These are phyloP conservation scores for Platanthera guangdongensis DNA, from an alignment of 106 monocot species.

Conservation along the genomic window DNA sequence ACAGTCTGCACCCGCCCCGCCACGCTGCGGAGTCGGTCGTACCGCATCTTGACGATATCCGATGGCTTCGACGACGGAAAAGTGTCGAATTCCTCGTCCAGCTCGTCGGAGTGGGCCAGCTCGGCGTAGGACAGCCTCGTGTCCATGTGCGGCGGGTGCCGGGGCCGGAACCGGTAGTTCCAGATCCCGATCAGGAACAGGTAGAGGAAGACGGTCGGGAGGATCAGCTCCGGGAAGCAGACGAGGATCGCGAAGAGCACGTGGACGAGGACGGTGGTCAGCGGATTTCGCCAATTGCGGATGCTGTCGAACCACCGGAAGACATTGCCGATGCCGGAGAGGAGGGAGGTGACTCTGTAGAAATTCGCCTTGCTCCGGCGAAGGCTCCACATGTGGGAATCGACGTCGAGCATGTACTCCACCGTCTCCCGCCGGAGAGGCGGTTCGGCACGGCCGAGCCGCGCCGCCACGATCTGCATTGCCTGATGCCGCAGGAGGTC, in stretches of 20 bases:
- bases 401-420: constrained; percentile 55
- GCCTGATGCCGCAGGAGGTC: constrained; percentile 43
- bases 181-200: constrained; percentile 46
- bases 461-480: constrained; percentile 41
- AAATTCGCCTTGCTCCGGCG: constrained; percentile 55
- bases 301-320: constrained; percentile 34
- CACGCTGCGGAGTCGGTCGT: constrained; percentile 45
- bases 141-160: constrained; percentile 51
- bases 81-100: constrained; percentile 88
- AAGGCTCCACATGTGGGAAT: constrained; percentile 48
- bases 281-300: constrained; percentile 45
- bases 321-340: constrained; percentile 19
- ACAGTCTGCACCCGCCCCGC: constrained; percentile 48
- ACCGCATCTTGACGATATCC: constrained; percentile 38
- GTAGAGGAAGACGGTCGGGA: constrained; percentile 53
- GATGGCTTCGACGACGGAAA: constrained; percentile 39
- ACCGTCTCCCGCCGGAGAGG: constrained; percentile 42
- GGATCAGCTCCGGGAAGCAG: constrained; percentile 45
- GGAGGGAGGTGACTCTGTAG: constrained; percentile 34
- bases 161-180: constrained; percentile 42
- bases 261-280: constrained; percentile 39
- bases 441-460: constrained; percentile 40
- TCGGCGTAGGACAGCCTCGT: constrained; percentile 45
- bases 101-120: constrained; percentile 46
- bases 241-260: constrained; percentile 44